Percentiles rank a stretch among this genome's conserved stretches.
These are phyloP conservation scores for Nicotiana noctiflora DNA, from an alignment of 257 asterid genomes.

Conservation along the genomic window DNA sequence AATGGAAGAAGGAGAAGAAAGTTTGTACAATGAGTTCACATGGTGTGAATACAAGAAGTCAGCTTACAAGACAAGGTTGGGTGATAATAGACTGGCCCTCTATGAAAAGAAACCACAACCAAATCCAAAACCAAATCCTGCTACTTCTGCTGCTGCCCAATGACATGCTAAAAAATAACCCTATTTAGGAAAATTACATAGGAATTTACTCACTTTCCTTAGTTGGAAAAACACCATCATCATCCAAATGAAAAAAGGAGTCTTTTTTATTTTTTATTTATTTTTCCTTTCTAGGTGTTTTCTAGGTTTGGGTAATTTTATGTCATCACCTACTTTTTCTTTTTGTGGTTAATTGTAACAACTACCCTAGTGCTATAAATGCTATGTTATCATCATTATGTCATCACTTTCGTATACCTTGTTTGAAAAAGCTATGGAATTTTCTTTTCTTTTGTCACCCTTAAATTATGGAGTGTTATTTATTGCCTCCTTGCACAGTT, in stretches of 20 bases:
- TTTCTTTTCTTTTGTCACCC: neutral
- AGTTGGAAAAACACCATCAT: neutral
- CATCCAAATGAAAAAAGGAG: neutral
- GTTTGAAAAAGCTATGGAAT: neutral
- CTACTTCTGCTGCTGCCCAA: neutral
- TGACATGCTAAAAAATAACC: neutral
- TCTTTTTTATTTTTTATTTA: neutral
- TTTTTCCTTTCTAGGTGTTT: neutral
- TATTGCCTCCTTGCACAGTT: neutral
- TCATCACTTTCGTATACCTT: neutral
- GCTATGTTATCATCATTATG: neutral
- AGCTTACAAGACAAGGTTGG: conserved; percentile 9
- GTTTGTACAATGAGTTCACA: conserved; percentile 6
- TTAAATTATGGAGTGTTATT: neutral
- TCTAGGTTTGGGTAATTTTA: neutral
- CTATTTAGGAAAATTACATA: neutral
- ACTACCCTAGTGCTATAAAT: neutral
- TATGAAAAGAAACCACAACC: neutral
- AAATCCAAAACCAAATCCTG: neutral
- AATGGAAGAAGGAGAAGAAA: neutral
- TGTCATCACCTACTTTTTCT: neutral
- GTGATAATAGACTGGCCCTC: conserved; percentile 1
- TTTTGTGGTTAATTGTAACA: neutral
- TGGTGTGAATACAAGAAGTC: conserved; percentile 9
- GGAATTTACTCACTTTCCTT: neutral